Percentiles rank a stretch among this genome's conserved stretches.
phyloP scores from a whole-genome alignment of 1,139 yeast species.

The Pneumocystis wakefieldiae region DNA sequence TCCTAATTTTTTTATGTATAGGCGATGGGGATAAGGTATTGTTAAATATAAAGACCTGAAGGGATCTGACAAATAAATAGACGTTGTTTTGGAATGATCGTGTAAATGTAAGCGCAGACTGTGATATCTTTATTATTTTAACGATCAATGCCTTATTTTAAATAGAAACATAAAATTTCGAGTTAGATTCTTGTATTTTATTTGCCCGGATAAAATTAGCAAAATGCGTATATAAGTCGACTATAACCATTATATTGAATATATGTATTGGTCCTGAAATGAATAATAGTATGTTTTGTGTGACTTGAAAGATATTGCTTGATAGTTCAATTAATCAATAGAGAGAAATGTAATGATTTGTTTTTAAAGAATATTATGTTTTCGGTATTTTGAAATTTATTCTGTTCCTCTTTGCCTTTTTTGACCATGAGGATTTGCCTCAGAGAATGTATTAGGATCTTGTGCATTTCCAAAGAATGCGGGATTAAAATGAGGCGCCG shows the following conservation, averaged over 20 bases:
- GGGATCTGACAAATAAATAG: background rate
- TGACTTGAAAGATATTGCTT: background rate
- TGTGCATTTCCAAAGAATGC: conserved; percentile 13
- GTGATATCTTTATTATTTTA: background rate
- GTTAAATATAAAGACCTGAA: background rate
- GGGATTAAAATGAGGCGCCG: conserved; percentile 14
- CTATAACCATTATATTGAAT: background rate
- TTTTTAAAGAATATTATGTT: background rate
- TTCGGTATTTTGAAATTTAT: background rate
- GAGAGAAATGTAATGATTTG: background rate
- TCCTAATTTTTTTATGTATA: background rate
- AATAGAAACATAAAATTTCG: background rate
- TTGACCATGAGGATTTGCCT: conserved; percentile 17
- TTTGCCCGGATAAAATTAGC: background rate
- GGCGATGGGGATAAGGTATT: background rate
- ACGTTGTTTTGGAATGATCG: background rate
- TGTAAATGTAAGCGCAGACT: background rate
- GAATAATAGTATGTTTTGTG: background rate
- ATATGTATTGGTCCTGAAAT: background rate
- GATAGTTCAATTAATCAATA: background rate
- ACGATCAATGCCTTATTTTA: background rate
- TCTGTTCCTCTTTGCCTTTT: conserved; percentile 13
- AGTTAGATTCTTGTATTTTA: background rate
- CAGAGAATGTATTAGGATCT: conserved; percentile 12
- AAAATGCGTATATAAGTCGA: background rate